Base-by-base conservation (phyloP, 1,284 basidiomycete genomes). In the Phellinidium pouzarii region DNA sequence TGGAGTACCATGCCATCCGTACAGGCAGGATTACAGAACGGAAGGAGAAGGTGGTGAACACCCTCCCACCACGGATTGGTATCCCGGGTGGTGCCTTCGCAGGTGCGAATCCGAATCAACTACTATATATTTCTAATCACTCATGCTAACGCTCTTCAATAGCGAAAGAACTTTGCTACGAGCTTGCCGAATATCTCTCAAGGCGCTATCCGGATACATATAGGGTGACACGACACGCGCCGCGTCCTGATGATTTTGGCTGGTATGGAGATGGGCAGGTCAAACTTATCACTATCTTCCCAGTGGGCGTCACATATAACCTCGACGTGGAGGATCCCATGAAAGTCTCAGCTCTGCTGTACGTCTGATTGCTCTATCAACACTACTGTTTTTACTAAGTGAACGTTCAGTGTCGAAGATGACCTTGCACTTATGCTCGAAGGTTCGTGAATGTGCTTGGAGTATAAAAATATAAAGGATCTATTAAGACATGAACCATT, bases 341-440 rank as follows among this genome's bases (percentile, higher is more conserved):
- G 69, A 74, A 69, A 52, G 71, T 84, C 41, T 71, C 80, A 25
- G 78, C 76, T 12, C 63, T 77, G 50, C 59, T 83, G 81, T 81
- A 56, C 65, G 79, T 73, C 7, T 31, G 27, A 20, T 51, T n/a
- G n/a, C 41, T 37, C 36, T 38, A 12, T 36, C 45, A 25, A 23
- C 40, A 41, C 42, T 46, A 19, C 47, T 34, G 44, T 36, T 54
- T 44, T 59, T n/a, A n/a, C n/a, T n/a, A n/a, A 54, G 57, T 48
- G 26, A 42, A 40, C 36, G 4, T 6, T 23, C 48, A 76, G 78
- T 27, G 66, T 79, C 3, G 84, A 87, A 59, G 87, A 91, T 57
- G 87, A 91, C 61, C 69, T 89, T 40, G 84, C 84, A 11, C 62
- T 91, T 11, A 85, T 91, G 84, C 67, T 88, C 26, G 84, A 88